Conservation (phyloP, 2,329 filamentous ascomycete species). For the Aspergillus pseudoviridinutans region DNA sequence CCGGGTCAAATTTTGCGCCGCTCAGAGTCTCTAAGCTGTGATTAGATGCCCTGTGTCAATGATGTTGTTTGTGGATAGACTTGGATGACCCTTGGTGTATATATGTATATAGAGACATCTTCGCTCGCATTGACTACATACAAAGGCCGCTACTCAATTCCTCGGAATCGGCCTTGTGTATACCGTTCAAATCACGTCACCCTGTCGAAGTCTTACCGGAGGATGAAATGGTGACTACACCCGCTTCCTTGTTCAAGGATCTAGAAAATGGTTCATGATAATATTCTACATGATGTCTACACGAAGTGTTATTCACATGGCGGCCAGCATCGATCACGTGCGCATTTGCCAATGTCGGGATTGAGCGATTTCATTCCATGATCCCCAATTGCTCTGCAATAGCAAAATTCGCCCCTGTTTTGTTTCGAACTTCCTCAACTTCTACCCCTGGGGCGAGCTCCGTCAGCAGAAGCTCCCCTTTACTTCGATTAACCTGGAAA, state of each 20-base stretch:
- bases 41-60: not conserved
- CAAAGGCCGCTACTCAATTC: not conserved
- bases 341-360: not conserved
- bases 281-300: not conserved
- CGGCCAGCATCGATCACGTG: no score
- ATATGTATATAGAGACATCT: not conserved
- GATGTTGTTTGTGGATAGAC: not conserved
- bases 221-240: not conserved
- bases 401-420: conserved; percentile 66
- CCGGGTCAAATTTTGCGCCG: conserved; percentile 55
- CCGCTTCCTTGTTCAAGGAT: not conserved
- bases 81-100: not conserved
- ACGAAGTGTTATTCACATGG: no score
- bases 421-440: conserved; percentile 64
- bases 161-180: not conserved
- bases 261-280: not conserved
- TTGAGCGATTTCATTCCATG: conserved; percentile 37
- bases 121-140: not conserved
- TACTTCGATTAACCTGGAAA: conserved; percentile 67
- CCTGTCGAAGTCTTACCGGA: not conserved
- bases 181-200: not conserved
- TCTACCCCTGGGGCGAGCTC: conserved; percentile 67
- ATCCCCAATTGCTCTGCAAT: conserved; percentile 57
- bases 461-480: conserved; percentile 49
- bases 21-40: conserved; percentile 34